Base-by-base conservation (phyloP, 371 early-diverging fungal species). In the Dinochytrium kinnereticum region DNA sequence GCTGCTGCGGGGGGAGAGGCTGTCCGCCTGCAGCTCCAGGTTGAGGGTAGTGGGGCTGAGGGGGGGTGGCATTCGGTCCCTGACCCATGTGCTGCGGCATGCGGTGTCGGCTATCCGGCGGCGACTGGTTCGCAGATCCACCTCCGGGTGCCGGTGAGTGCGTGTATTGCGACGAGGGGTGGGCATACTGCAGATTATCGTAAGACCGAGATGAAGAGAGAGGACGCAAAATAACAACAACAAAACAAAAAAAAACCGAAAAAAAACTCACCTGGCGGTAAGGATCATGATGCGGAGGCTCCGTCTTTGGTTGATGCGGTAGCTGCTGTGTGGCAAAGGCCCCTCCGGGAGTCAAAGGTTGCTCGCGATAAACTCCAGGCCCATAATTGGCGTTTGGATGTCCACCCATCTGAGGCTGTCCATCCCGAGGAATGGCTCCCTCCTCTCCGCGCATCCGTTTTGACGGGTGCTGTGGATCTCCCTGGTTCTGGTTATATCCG, bases 361-460 rank as follows among this genome's bases (percentile, higher is more conserved):
- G 55, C 13, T 53, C 55, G 26, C 55, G 55, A 24, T 53, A 53
- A 53, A 5, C 31, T 36, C 70, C 34, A 55, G 70, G 36, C 38
- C 31, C 70, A 68, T 70, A 49, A 59, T 75, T 38, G 71, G 76
- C 24, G 57, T 57, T 26, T 37, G 61, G 61, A 50, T 51, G 33
- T 44, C 44, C 44, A 44, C 44, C 19, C 19, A 44, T 44, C 13
- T 7, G 44, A n/a, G n/a, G n/a, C n/a, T n/a, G n/a, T 40, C 31
- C 34, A 7, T 37, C 36, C 7, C 31, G 7, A 28, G 34, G 15
- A 37, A 61, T 61, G 1, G 55, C 59, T 28, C 67, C 68, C 61
- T 78, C 78, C 39, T 78, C 78, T 19, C 71, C 61, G 17, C 78
- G 66, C 61, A 79, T 64, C n/a, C 76, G 75, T 50, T 76, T 76